phyloP scores from a whole-genome alignment of 2,329 filamentous ascomycete genomes.

The Tolypocladium paradoxum region DNA sequence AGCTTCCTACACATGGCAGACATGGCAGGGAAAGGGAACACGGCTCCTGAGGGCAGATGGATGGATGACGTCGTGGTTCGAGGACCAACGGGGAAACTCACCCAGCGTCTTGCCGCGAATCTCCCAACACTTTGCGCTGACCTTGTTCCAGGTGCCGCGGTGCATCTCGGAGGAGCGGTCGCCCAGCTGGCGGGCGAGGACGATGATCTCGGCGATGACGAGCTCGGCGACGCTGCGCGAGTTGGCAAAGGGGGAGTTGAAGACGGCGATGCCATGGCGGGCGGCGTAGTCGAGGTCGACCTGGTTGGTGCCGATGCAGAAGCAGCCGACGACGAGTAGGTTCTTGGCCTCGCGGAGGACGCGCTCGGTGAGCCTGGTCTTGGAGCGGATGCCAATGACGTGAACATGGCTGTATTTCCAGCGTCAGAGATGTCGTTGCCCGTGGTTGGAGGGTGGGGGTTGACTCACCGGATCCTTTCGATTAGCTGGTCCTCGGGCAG shows the following conservation, averaged over 20 bases:
- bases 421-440: background rate
- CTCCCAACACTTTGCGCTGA: slow-evolving; percentile 94
- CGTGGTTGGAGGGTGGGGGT: background rate
- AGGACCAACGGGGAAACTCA: slow-evolving; percentile 19
- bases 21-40: background rate
- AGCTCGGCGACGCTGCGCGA: slow-evolving; percentile 94
- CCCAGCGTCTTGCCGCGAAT: slow-evolving; percentile 94
- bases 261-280: slow-evolving; percentile 82
- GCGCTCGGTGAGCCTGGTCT: slow-evolving; percentile 83
- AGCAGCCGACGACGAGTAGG: slow-evolving; percentile 90
- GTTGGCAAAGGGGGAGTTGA: slow-evolving; percentile 98
- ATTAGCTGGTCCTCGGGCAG: slow-evolving; percentile 89
- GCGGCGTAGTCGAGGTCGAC: slow-evolving; percentile 80
- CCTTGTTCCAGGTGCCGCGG: slow-evolving; percentile 93
- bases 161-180: slow-evolving; percentile 94
- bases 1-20: too few species aligned
- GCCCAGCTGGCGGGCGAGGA: slow-evolving; percentile 79
- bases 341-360: slow-evolving; percentile 87
- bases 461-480: slow-evolving; percentile 77
- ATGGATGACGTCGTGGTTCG: too few species aligned
- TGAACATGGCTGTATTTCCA: slow-evolving; percentile 63
- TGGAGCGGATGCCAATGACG: slow-evolving; percentile 95
- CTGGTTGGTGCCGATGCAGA: slow-evolving; percentile 98
- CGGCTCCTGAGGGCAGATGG: too few species aligned
- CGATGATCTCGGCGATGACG: slow-evolving; percentile 89